Percentiles rank a stretch among this genome's conserved stretches.
These are phyloP conservation scores for Echria macrotheca DNA, from an alignment of 495 filamentous ascomycete genomes.

Conservation along the genomic window DNA sequence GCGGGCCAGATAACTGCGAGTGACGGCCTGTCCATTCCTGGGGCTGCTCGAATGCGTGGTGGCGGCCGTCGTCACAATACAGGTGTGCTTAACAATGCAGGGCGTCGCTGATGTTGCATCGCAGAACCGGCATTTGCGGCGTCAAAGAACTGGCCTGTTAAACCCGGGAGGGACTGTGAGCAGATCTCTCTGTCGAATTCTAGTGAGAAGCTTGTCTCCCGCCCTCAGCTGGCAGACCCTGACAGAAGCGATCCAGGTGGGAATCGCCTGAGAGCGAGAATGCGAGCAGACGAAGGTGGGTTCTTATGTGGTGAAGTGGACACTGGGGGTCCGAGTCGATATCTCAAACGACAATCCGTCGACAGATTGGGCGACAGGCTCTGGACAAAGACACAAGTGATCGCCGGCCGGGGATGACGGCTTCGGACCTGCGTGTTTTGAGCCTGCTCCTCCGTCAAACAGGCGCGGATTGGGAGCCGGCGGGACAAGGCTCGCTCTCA, in stretches of 20 bases:
- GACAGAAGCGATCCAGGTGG: too few relatives aligned
- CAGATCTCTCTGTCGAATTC: neutral
- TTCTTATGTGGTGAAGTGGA: neutral
- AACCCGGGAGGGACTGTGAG: neutral
- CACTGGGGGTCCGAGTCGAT: neutral
- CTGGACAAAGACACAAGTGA: neutral
- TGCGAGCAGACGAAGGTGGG: neutral
- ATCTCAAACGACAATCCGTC: neutral
- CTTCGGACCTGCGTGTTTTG: too few relatives aligned
- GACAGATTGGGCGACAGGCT: neutral
- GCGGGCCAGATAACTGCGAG: constrained; percentile 16
- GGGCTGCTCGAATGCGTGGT: constrained; percentile 3
- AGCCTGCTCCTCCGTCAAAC: too few relatives aligned
- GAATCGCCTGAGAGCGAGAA: too few relatives aligned
- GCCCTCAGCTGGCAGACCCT: too few relatives aligned
- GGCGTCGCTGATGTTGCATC: constrained; percentile 1
- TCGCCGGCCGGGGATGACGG: neutral
- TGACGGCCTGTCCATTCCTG: constrained; percentile 19
- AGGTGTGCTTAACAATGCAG: constrained; percentile 7
- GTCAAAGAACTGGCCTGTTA: neutral
- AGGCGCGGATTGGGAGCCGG: too few relatives aligned
- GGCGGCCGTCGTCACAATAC: constrained; percentile 8
- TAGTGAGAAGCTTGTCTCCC: neutral
- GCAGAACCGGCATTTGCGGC: neutral
- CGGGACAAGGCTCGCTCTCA: too few relatives aligned